These are phyloP conservation scores for Colletotrichum acutatum DNA, from an alignment of 2,329 filamentous ascomycete species.

Conservation along the genomic window DNA sequence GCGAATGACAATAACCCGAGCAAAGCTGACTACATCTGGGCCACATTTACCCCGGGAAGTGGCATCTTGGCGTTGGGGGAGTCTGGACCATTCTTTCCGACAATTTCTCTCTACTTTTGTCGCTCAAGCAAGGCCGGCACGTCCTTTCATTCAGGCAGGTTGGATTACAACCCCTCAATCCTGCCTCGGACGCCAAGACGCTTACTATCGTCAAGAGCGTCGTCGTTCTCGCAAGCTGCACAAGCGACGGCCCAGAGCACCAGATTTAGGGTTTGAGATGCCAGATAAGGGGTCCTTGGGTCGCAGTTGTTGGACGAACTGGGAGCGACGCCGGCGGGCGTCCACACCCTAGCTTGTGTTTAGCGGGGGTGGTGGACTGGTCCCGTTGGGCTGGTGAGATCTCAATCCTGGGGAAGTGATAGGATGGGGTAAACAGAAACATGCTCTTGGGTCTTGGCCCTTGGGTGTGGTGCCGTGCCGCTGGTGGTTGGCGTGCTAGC, in stretches of 20 bases:
- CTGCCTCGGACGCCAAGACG: conserved; percentile 29
- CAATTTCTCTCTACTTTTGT: background rate
- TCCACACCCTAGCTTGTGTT: background rate
- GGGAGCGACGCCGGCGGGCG: conserved; percentile 26
- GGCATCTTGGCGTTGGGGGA: conserved; percentile 17
- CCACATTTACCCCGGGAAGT: conserved; percentile 15
- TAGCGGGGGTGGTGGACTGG: conserved; percentile 9
- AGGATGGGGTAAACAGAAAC: conserved; percentile 3
- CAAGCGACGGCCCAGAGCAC: conserved; percentile 6
- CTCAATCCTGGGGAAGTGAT: conserved; percentile 29
- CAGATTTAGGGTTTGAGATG: conserved; percentile 29
- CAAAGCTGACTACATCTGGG: background rate
- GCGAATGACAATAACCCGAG: background rate
- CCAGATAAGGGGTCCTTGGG: conserved; percentile 33
- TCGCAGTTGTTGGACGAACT: conserved; percentile 31
- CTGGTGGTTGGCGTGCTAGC: conserved; percentile 20
- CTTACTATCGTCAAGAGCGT: conserved; percentile 19
- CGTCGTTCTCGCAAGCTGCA: background rate
- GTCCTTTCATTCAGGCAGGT: conserved; percentile 13
- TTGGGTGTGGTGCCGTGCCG: background rate
- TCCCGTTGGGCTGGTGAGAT: conserved; percentile 28
- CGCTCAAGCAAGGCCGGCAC: background rate
- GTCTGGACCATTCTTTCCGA: conserved; percentile 11
- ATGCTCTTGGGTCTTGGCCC: background rate
- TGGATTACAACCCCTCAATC: conserved; percentile 22